phyloP scores from a whole-genome alignment of 129 eudicot species.

The Daucus carota region DNA sequence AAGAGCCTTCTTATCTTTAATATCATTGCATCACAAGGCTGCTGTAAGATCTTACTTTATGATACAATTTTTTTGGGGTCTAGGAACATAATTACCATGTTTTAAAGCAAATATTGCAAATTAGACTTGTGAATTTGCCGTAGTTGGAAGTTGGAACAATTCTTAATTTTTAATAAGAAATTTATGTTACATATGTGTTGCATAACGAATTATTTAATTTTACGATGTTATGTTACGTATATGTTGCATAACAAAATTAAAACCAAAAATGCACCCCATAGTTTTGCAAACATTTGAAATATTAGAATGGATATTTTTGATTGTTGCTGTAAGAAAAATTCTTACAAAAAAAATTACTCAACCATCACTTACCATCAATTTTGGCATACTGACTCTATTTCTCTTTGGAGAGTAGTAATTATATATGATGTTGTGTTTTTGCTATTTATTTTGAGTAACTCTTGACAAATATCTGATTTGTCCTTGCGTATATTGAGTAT shows the following conservation, averaged over 20 bases:
- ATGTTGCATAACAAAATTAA: no score
- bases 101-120: not conserved
- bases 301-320: no score
- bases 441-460: not conserved
- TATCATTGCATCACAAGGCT: not conserved
- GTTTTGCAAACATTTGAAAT: no score
- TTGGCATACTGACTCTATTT: not conserved
- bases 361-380: not conserved
- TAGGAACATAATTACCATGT: not conserved
- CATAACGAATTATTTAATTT: no score
- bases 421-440: not conserved
- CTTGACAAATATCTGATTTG: not conserved
- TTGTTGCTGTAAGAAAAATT: not conserved
- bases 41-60: not conserved
- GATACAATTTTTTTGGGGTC: not conserved
- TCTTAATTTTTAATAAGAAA: not conserved
- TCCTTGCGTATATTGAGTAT: not conserved
- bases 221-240: no score
- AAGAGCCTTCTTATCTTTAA: constrained; percentile 1
- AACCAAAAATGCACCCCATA: no score
- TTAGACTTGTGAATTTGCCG: not conserved
- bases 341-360: not conserved
- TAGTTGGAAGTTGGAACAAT: not conserved
- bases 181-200: no score
- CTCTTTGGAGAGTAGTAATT: not conserved